Evolutionary conservation across 2,329 filamentous ascomycete species (phyloP).

Genomic region (Epichloe glyceriae): DNA sequence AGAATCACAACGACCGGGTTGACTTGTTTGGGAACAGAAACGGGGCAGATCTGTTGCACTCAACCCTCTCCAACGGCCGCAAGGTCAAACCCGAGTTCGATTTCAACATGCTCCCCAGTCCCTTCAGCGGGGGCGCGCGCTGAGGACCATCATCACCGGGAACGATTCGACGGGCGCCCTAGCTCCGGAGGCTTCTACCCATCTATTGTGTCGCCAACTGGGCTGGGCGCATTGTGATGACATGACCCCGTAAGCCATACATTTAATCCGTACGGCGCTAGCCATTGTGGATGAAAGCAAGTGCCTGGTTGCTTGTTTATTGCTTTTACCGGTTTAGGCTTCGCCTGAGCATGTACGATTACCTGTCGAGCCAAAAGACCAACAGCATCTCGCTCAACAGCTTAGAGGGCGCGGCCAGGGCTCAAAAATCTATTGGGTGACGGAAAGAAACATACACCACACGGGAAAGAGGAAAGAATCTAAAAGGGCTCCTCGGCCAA

Average conservation of each 20-base stretch:
- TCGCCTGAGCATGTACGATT: not conserved
- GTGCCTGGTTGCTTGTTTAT: not conserved
- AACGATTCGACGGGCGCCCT: slow-evolving; percentile 40
- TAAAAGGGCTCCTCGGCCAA: not conserved
- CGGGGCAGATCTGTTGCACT: slow-evolving; percentile 21
- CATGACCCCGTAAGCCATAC: slow-evolving; percentile 11
- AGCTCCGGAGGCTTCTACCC: slow-evolving; percentile 42
- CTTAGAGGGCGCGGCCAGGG: not conserved
- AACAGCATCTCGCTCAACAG: not conserved
- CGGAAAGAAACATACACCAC: not conserved
- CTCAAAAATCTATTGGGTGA: not conserved
- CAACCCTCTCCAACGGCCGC: slow-evolving; percentile 11
- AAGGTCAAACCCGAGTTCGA: slow-evolving; percentile 41
- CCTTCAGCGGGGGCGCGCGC: slow-evolving; percentile 25
- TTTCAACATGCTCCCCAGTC: slow-evolving; percentile 29
- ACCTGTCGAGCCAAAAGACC: not conserved
- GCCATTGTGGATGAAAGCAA: not conserved
- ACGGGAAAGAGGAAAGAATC: not conserved
- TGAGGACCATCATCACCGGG: slow-evolving; percentile 25
- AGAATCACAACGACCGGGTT: slow-evolving; percentile 32
- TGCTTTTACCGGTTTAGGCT: not conserved
- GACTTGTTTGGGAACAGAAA: slow-evolving; percentile 35
- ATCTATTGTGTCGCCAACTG: slow-evolving; percentile 32
- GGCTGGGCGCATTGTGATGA: slow-evolving; percentile 26
- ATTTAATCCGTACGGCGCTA: not conserved